Conservation (phyloP, 2,329 filamentous ascomycete genomes). For the Purpureocillium lavendulum region DNA sequence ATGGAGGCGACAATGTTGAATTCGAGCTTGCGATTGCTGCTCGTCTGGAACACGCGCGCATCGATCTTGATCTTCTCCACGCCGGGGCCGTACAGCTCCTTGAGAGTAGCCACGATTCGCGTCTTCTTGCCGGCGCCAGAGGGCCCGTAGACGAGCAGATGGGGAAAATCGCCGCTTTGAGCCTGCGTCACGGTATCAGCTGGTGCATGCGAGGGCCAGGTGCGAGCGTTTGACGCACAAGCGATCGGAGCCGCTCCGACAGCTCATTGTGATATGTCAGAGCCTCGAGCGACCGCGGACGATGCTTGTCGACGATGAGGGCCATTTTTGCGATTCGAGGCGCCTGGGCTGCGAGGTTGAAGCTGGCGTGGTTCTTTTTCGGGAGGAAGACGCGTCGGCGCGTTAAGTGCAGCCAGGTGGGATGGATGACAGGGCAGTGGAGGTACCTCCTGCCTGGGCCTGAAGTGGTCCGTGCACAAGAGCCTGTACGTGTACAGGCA, state of each 20-base stretch:
- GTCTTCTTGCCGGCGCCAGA: constrained; percentile 98
- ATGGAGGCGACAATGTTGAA: constrained; percentile 98
- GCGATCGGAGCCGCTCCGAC: constrained; percentile 74
- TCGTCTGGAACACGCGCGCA: constrained; percentile 91
- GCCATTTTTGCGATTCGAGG: constrained; percentile 39
- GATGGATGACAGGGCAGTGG: not conserved
- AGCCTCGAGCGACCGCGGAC: constrained; percentile 64
- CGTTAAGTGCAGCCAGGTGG: constrained; percentile 1
- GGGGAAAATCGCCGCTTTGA: constrained; percentile 94
- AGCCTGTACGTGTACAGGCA: not conserved
- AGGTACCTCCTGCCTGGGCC: too few species aligned
- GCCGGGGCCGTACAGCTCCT: constrained; percentile 88
- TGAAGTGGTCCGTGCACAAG: constrained; percentile 13
- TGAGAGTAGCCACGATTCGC: constrained; percentile 86
- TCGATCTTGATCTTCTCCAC: constrained; percentile 99
- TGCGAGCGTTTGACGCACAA: constrained; percentile 52
- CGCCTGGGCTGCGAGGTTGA: constrained; percentile 6
- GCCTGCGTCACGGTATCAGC: constrained; percentile 47
- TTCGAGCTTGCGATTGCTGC: constrained; percentile 91
- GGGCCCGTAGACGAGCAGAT: constrained; percentile 93
- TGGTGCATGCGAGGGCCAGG: too few species aligned
- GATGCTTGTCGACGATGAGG: constrained; percentile 64
- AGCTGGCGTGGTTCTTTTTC: constrained; percentile 13
- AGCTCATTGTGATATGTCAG: constrained; percentile 86
- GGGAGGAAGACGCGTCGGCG: constrained; percentile 8